Percentiles rank a stretch among this genome's conserved stretches.
These are phyloP conservation scores for Cystobasidium onofrii DNA, from an alignment of 768 basidiomycete species.

Conservation along the genomic window DNA sequence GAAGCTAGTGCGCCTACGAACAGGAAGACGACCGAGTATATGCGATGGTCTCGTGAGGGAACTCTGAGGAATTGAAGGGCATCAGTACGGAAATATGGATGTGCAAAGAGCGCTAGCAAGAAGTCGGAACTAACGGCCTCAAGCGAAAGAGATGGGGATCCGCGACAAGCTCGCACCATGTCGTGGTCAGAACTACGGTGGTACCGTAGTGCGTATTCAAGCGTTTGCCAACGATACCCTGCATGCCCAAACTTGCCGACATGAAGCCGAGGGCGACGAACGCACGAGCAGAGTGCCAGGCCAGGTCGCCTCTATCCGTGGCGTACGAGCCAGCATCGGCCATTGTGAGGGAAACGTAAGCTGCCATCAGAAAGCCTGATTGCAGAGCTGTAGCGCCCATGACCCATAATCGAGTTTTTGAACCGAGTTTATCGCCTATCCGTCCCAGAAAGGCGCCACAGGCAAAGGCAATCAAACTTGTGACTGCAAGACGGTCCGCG, in stretches of 20 bases:
- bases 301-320: slow-evolving; percentile 30
- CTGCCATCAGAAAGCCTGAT: slow-evolving; percentile 65
- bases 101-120: no score
- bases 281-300: slow-evolving; percentile 61
- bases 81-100: no score
- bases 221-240: slow-evolving; percentile 76
- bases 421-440: slow-evolving; percentile 71
- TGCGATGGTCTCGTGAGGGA: slow-evolving; percentile 42
- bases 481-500: slow-evolving; percentile 74
- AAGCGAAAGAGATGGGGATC: slow-evolving; percentile 19
- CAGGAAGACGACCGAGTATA: slow-evolving; percentile 42
- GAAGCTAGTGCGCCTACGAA: slow-evolving; percentile 44
- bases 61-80: slow-evolving; percentile 39
- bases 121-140: not conserved
- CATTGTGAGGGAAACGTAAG: slow-evolving; percentile 41
- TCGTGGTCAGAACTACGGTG: slow-evolving; percentile 65
- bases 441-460: slow-evolving; percentile 69
- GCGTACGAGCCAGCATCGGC: slow-evolving; percentile 45
- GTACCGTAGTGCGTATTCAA: slow-evolving; percentile 71
- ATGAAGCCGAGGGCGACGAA: slow-evolving; percentile 70
- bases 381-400: slow-evolving; percentile 63
- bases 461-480: slow-evolving; percentile 69
- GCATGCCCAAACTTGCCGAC: slow-evolving; percentile 69
- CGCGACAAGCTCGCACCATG: slow-evolving; percentile 26
- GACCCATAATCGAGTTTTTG: slow-evolving; percentile 68